Evolutionary conservation across 2,329 filamentous ascomycete genomes (phyloP).

Genomic region (Cladobotryum protrusum): DNA sequence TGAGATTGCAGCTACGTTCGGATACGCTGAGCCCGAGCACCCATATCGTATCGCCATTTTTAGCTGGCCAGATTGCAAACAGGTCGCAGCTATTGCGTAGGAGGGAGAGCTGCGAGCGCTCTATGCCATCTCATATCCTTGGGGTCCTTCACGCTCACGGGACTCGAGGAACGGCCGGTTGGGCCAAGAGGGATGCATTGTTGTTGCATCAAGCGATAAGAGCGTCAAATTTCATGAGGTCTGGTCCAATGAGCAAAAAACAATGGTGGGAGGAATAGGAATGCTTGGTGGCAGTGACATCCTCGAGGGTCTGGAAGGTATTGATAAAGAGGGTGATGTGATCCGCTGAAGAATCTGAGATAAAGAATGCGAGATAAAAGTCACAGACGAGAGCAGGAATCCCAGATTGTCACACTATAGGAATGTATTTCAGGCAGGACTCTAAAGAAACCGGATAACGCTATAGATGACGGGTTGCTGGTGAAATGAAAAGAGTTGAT

Average conservation of each 20-base stretch:
- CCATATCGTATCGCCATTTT: slow-evolving; percentile 86
- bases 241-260: slow-evolving; percentile 59
- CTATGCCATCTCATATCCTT: slow-evolving; percentile 81
- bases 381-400: neutral
- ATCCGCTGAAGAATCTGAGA: slow-evolving; percentile 52
- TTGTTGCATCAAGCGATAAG: slow-evolving; percentile 86
- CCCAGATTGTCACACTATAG: neutral
- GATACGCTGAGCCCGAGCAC: slow-evolving; percentile 87
- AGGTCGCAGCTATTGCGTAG: slow-evolving; percentile 82
- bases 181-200: slow-evolving; percentile 56
- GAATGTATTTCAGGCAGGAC: neutral
- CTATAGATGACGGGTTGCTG: neutral
- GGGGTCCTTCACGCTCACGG: slow-evolving; percentile 28
- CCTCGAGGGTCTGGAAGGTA: slow-evolving; percentile 72
- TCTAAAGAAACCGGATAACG: neutral
- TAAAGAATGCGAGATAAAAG: neutral
- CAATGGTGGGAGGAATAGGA: slow-evolving; percentile 46
- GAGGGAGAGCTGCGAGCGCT: slow-evolving; percentile 71
- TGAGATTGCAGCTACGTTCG: slow-evolving; percentile 90
- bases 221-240: slow-evolving; percentile 95
- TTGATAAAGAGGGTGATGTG: slow-evolving; percentile 65
- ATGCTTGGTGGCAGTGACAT: slow-evolving; percentile 79
- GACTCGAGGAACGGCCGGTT: slow-evolving; percentile 18
- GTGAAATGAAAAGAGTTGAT: neutral
- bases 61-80: slow-evolving; percentile 85